Evolutionary conservation across 441 rosid species (phyloP).

Genomic region (Pelargonium myrrhifolium): DNA sequence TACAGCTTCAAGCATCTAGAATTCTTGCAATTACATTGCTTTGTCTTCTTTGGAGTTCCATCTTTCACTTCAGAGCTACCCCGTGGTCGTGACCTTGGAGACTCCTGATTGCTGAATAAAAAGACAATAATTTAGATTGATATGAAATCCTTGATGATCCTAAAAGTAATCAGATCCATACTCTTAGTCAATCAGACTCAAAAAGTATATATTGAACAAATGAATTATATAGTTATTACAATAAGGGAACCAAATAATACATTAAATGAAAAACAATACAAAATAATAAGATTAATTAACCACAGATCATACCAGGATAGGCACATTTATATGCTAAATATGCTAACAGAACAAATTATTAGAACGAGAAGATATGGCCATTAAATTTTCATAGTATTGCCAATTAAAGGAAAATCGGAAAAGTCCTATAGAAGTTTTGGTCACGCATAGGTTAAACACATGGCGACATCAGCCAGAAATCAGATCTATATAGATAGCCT

Average conservation of each 20-base stretch:
- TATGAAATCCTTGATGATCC: neutral
- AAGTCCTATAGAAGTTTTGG: too few relatives aligned
- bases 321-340: neutral
- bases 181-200: neutral
- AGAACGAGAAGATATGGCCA: too few relatives aligned
- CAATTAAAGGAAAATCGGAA: too few relatives aligned
- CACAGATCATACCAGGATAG: neutral
- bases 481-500: too few relatives aligned
- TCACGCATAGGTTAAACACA: too few relatives aligned
- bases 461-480: too few relatives aligned
- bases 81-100: constrained; percentile 30
- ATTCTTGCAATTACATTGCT: constrained; percentile 55
- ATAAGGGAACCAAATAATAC: neutral
- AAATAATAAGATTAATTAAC: neutral
- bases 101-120: constrained; percentile 40
- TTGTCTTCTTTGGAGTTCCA: constrained; percentile 46
- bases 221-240: neutral
- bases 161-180: neutral
- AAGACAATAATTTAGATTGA: neutral
- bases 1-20: constrained; percentile 70
- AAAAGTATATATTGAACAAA: neutral
- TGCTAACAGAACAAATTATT: neutral
- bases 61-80: constrained; percentile 35
- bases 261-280: too few relatives aligned
- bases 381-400: too few relatives aligned